Evolutionary conservation across 1,284 basidiomycete genomes (phyloP).

Genomic region (Austroboletus niveus): DNA sequence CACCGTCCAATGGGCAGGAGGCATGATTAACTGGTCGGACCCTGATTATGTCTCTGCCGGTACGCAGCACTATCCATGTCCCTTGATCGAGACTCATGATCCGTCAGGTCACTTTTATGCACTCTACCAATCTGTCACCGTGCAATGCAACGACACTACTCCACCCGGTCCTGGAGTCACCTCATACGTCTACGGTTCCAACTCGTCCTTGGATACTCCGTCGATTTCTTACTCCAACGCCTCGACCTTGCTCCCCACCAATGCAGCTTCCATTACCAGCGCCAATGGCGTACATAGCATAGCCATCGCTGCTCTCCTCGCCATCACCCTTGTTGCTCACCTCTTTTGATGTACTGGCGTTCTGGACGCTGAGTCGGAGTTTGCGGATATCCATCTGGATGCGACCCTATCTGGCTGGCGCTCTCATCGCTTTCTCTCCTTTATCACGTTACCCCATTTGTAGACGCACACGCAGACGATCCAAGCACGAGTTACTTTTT

Average conservation of each 20-base stretch:
- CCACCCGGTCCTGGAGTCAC: conserved; percentile 44
- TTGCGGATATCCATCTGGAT: background rate
- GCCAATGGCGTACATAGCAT: conserved; percentile 13
- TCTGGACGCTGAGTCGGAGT: background rate
- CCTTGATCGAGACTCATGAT: conserved; percentile 1
- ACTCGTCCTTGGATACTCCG: conserved; percentile 51
- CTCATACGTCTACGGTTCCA: conserved; percentile 61
- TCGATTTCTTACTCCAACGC: conserved; percentile 53
- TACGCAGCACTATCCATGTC: conserved; percentile 10
- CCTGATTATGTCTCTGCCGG: conserved; percentile 68
- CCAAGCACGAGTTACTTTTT: background rate
- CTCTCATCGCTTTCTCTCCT: background rate
- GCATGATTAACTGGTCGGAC: conserved; percentile 73
- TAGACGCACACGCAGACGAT: background rate
- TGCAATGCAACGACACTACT: conserved; percentile 56
- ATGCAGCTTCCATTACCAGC: conserved; percentile 22
- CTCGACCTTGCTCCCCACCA: conserved; percentile 45
- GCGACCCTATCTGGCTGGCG: background rate
- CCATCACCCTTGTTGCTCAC: conserved; percentile 24
- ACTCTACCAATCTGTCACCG: conserved; percentile 52
- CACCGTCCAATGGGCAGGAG: conserved; percentile 75
- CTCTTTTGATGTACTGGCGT: conserved; percentile 21
- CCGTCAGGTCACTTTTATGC: conserved; percentile 56
- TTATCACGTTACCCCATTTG: background rate
- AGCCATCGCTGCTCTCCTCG: conserved; percentile 15